A percentile compares a stretch with the other conserved stretches of the same genome.
These are phyloP conservation scores for Xylaria hypoxylon DNA, from an alignment of 2,329 filamentous ascomycete species.

Conservation along the genomic window DNA sequence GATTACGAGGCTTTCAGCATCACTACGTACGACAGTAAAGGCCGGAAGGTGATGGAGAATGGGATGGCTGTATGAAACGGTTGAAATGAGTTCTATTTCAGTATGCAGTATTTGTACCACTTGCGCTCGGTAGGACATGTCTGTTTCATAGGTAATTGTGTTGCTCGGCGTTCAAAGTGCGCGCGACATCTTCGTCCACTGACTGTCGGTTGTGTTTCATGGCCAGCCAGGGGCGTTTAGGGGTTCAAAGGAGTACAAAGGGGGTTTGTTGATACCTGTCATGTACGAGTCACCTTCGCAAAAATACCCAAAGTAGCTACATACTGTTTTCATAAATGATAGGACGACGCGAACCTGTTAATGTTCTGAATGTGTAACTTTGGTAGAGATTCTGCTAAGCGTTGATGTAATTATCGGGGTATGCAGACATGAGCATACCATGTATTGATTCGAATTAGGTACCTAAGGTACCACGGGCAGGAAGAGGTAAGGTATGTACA, in stretches of 20 bases:
- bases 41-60: constrained; percentile 49
- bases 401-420: too few relatives aligned
- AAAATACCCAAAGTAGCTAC: neutral
- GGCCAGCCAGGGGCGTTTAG: neutral
- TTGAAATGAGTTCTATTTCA: neutral
- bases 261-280: neutral
- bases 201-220: neutral
- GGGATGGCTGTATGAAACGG: constrained; percentile 46
- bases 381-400: too few relatives aligned
- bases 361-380: too few relatives aligned
- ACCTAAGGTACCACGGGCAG: too few relatives aligned
- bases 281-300: neutral
- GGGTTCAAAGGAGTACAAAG: neutral
- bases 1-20: constrained; percentile 54
- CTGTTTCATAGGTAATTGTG: neutral
- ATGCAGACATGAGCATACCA: too few relatives aligned
- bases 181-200: neutral
- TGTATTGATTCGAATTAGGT: too few relatives aligned
- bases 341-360: too few relatives aligned
- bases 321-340: too few relatives aligned
- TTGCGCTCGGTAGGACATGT: neutral
- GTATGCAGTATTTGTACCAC: too few relatives aligned
- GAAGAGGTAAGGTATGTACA: too few relatives aligned
- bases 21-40: constrained; percentile 50
- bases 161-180: neutral